phyloP scores from a whole-genome alignment of 2,329 filamentous ascomycete species.

The Fusarium piperis region DNA sequence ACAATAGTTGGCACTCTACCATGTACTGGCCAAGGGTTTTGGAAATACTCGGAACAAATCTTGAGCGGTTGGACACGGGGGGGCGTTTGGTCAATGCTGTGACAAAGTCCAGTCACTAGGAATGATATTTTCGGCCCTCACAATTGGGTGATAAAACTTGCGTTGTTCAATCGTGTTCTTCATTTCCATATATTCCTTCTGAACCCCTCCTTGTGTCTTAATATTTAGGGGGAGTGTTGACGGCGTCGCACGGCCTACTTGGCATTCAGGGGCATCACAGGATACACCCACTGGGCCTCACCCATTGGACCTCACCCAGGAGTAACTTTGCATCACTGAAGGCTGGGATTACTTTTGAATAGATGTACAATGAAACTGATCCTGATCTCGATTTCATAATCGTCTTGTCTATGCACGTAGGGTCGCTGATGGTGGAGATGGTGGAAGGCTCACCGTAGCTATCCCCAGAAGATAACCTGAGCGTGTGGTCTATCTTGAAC shows the following conservation, averaged over 20 bases:
- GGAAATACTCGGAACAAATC: slow-evolving; percentile 41
- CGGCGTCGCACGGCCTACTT: neutral
- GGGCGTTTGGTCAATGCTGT: neutral
- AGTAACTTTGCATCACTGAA: neutral
- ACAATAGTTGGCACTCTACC: slow-evolving; percentile 48
- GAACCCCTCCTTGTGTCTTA: neutral
- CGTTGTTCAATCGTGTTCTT: neutral
- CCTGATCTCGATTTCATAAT: neutral
- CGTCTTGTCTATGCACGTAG: neutral
- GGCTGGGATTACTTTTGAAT: neutral
- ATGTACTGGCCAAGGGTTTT: slow-evolving; percentile 35
- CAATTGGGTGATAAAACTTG: no score
- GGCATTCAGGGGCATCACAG: neutral
- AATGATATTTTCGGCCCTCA: neutral
- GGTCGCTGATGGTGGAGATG: neutral
- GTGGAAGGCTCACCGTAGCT: no score
- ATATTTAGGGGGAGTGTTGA: neutral
- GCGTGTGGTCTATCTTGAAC: neutral
- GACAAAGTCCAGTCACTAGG: neutral
- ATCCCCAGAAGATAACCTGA: neutral
- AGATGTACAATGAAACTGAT: neutral
- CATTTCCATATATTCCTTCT: neutral
- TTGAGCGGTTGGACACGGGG: slow-evolving; percentile 31
- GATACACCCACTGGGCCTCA: no score
- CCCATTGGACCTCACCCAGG: neutral